Evolutionary conservation across 2,329 filamentous ascomycete genomes (phyloP).

Genomic region (Exophiala calicioides): DNA sequence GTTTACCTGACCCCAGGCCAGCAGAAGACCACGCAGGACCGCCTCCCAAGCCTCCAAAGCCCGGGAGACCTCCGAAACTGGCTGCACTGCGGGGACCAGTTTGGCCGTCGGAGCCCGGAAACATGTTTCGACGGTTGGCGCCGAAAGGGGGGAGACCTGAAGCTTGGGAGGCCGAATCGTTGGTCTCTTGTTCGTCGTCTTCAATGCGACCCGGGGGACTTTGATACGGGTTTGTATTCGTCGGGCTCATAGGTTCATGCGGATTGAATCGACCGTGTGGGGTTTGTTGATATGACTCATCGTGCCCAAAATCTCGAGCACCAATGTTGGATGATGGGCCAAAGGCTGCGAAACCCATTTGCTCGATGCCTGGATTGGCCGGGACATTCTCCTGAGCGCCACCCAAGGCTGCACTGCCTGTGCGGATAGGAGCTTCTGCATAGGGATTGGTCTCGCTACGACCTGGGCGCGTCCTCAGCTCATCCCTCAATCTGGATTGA

Average conservation of each 20-base stretch:
- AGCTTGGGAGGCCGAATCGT: slow-evolving; percentile 44
- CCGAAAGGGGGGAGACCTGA: slow-evolving; percentile 45
- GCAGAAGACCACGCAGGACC: slow-evolving; percentile 47
- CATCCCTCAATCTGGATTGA: slow-evolving; percentile 53
- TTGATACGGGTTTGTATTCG: slow-evolving; percentile 93
- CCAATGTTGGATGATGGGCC: slow-evolving; percentile 62
- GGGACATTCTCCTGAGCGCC: slow-evolving; percentile 71
- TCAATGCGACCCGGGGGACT: slow-evolving; percentile 76
- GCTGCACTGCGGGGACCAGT: slow-evolving; percentile 65
- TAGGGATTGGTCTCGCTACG: slow-evolving; percentile 54
- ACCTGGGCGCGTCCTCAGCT: slow-evolving; percentile 47
- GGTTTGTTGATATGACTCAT: slow-evolving; percentile 59
- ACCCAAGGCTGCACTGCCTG: slow-evolving; percentile 68
- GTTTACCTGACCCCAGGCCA: slow-evolving; percentile 71
- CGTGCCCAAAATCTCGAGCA: slow-evolving; percentile 59
- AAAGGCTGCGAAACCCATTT: slow-evolving; percentile 61
- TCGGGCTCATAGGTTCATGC: slow-evolving; percentile 79
- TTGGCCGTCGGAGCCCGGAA: slow-evolving; percentile 72
- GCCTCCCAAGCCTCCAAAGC: slow-evolving; percentile 61
- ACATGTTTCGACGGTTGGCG: slow-evolving; percentile 49
- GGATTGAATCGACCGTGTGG: slow-evolving; percentile 51
- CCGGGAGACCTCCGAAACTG: slow-evolving; percentile 51
- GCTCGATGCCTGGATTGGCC: slow-evolving; percentile 51
- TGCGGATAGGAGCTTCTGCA: slow-evolving; percentile 50
- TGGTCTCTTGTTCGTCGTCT: slow-evolving; percentile 60